Percentiles rank a stretch among this genome's conserved stretches.
phyloP scores from a whole-genome alignment of 1,139 yeast species.

The Zygosaccharomyces sapae region DNA sequence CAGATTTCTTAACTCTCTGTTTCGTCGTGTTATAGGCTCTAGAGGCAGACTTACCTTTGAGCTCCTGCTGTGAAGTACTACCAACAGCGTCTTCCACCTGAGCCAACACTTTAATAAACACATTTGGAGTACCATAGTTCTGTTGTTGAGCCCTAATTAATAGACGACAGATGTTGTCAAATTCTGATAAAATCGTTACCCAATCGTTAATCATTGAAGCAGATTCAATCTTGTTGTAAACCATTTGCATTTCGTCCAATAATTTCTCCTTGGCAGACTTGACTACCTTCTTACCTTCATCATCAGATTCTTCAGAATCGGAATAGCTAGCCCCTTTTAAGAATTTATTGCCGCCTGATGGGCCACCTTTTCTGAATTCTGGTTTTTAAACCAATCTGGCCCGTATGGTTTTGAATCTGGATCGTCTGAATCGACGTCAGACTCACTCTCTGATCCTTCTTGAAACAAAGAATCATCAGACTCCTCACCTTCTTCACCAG shows the following conservation, averaged over 20 bases:
- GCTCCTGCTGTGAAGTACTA: slow-evolving; percentile 55
- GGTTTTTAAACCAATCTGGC: slow-evolving; percentile 40
- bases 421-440: slow-evolving; percentile 46
- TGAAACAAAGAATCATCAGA: slow-evolving; percentile 29
- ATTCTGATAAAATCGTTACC: slow-evolving; percentile 70
- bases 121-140: slow-evolving; percentile 64
- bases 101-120: slow-evolving; percentile 64
- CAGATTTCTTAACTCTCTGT: slow-evolving; percentile 83
- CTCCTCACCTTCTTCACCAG: slow-evolving; percentile 44
- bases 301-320: slow-evolving; percentile 45
- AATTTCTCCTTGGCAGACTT: slow-evolving; percentile 92
- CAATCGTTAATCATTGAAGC: slow-evolving; percentile 74
- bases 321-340: slow-evolving; percentile 39
- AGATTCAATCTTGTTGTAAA: slow-evolving; percentile 65
- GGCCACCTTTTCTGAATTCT: slow-evolving; percentile 40
- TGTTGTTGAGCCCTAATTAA: slow-evolving; percentile 72
- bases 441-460: slow-evolving; percentile 41
- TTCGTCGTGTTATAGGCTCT: slow-evolving; percentile 83
- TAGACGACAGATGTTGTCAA: slow-evolving; percentile 69
- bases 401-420: slow-evolving; percentile 40
- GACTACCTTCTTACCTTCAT: slow-evolving; percentile 70
- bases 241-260: slow-evolving; percentile 74
- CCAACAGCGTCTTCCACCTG: slow-evolving; percentile 68
- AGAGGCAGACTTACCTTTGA: slow-evolving; percentile 77
- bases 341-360: slow-evolving; percentile 30